Evolutionary conservation across 495 filamentous ascomycete species (phyloP), one percentile per base, ranked within the genome.

Genomic region (Choiromyces venosus): DNA sequence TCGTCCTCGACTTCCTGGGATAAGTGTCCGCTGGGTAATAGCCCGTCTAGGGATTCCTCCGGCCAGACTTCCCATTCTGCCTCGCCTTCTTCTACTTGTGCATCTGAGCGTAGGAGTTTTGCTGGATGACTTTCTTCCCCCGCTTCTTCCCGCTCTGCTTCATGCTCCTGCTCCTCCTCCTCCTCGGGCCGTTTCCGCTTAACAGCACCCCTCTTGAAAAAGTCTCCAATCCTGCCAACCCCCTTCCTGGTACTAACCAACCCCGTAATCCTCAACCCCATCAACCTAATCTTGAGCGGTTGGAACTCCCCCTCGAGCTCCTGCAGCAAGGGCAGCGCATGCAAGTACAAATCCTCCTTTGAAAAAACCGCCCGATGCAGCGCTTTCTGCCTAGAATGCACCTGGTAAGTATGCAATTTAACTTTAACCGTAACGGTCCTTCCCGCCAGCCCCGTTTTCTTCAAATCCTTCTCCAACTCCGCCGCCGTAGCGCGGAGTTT

Each of bases 361-460:
- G 85, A 82, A 38, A 82, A 86, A 8, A 97, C 86, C 0, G 93
- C 89, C 76, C 90, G 90, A 2, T 92, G 88, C 14, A 90, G 88
- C 46, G 91, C 86, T 18, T 87, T 86, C 81, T 99, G 95, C 44
- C 95, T 84, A 0, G 93, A 95, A 25, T 92, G 84, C 14, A 98
- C 94, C 81, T 97, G 93, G 78, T 93, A 99, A 0, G 92, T 96
- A 78, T 97, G 93, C 16, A 98, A 84, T 81, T 99, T 99, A 67
- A 97, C 87, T 82, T 99, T 99, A 29, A 99, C 82, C 35, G 91
- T 90, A 4, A 99, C 82, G 1, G 96, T 98, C 8, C 94, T 89
- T 7, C 94, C 94, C 82, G 94, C 97, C 82, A 92, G 92, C 74
- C 92, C 87, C 6, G 91, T 91, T 29, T 87, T 87, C n/a, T 83